Base-by-base conservation (phyloP, 2,329 filamentous ascomycete species). In the Verticillium zaregamsianum region DNA sequence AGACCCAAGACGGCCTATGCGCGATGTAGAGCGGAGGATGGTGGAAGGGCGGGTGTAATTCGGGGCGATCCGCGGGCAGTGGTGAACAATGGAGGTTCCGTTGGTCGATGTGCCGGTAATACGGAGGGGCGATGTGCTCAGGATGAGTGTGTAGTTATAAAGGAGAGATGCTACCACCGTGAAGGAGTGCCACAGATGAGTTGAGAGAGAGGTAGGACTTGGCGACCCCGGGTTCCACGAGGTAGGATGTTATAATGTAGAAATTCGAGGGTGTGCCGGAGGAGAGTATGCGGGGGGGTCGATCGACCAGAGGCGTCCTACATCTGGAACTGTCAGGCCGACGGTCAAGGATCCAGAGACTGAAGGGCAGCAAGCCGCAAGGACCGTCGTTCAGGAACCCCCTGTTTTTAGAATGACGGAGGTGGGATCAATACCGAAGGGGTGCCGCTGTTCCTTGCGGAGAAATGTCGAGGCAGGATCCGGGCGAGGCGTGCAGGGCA, bases 401-500 rank as follows among this genome's bases (percentile, higher is more conserved):
- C 76, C 70, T 78, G 74, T 65, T 71, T 71, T 71, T 71, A 71
- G 73, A 76, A 74, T 73, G 76, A 76, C 73, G 78, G 74, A 80
- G 73, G 75, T 77, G 74, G 76, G 75, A 77, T 79, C 75, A 79
- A 78, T 79, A 79, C 76, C 76, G 74, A 73, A 72, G 71, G 71
- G 74, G 72, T 73, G 75, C 72, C 69, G 69, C 71, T 70, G 73
- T 71, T 72, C 72, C 71, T 74, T 70, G 72, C 76, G 78, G 78
- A 80, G 76, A 77, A 77, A 78, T 77, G 73, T 74, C 77, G 74
- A 78, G 73, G 74, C 73, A 76, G 76, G 73, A 75, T 75, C 75
- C 76, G 74, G 28, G 75, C 74, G 66, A 70, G 61, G 59, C 69
- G 67, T 70, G 72, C 74, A 78, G 74, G 78, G 76, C 66, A 70